Conservation (phyloP, 2,329 filamentous ascomycete genomes). For the Sclerotinia sclerotiorum region DNA sequence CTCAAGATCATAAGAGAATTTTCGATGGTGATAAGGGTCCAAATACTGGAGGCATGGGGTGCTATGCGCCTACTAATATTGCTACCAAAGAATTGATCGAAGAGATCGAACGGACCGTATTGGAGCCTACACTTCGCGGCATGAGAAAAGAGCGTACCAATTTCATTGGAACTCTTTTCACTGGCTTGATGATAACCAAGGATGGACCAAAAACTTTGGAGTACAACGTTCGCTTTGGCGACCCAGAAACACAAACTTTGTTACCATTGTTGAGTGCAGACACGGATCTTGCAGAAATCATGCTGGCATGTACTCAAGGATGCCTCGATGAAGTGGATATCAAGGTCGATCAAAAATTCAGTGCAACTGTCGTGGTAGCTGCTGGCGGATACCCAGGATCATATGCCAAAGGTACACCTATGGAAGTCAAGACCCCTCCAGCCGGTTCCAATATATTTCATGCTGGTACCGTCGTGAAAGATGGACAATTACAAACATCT, state of each 20-base stretch:
- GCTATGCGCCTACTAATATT: slow-evolving; percentile 87
- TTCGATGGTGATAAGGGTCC: slow-evolving; percentile 86
- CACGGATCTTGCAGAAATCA: slow-evolving; percentile 82
- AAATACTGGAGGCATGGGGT: slow-evolving; percentile 97
- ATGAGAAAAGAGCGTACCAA: slow-evolving; percentile 78
- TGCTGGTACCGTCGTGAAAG: slow-evolving; percentile 73
- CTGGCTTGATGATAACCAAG: slow-evolving; percentile 89
- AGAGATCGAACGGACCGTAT: slow-evolving; percentile 74
- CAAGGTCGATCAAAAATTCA: slow-evolving; percentile 67
- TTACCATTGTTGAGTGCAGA: slow-evolving; percentile 74
- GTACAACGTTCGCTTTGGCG: slow-evolving; percentile 91
- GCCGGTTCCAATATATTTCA: slow-evolving; percentile 78
- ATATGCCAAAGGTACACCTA: slow-evolving; percentile 76
- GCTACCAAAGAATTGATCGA: slow-evolving; percentile 72
- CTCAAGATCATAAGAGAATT: slow-evolving; percentile 95
- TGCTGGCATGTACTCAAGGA: slow-evolving; percentile 79
- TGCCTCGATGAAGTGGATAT: slow-evolving; percentile 70
- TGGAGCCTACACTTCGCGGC: slow-evolving; percentile 86
- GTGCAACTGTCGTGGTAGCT: slow-evolving; percentile 90
- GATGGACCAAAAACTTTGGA: slow-evolving; percentile 79
- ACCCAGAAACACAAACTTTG: slow-evolving; percentile 87
- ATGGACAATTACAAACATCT: slow-evolving; percentile 67
- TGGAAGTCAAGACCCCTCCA: slow-evolving; percentile 49
- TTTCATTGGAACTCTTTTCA: slow-evolving; percentile 77
- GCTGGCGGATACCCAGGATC: slow-evolving; percentile 86